Evolutionary conservation across 2,329 filamentous ascomycete genomes (phyloP).

Genomic region (Xenoacremonium recifei): DNA sequence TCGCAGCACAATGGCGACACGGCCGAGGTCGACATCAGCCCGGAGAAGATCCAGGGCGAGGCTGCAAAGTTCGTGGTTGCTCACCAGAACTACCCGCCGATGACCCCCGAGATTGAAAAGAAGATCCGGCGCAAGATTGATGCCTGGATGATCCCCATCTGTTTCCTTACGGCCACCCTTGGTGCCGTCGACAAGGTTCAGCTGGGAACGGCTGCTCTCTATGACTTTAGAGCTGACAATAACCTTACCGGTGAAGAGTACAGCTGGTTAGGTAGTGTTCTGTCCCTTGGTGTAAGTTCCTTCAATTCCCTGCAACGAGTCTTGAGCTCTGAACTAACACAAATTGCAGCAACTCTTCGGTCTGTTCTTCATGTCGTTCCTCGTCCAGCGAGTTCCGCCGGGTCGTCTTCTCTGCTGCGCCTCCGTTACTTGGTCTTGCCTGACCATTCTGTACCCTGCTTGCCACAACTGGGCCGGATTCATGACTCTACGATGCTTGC

Average conservation of each 20-base stretch:
- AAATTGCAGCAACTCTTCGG: neutral
- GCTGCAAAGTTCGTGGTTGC: constrained; percentile 10
- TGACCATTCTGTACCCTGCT: constrained; percentile 12
- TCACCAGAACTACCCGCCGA: constrained; percentile 8
- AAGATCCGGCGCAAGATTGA: constrained; percentile 17
- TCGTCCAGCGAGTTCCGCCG: constrained; percentile 14
- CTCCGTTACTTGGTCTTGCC: constrained; percentile 8
- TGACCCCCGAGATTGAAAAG: constrained; percentile 17
- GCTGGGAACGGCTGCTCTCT: constrained; percentile 25
- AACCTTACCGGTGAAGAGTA: constrained; percentile 15
- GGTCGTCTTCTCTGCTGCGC: constrained; percentile 12
- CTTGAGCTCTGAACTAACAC: too few species aligned
- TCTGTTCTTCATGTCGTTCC: constrained; percentile 4
- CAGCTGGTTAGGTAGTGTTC: constrained; percentile 18
- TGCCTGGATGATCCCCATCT: constrained; percentile 14
- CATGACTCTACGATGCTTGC: constrained; percentile 14
- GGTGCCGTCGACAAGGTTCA: constrained; percentile 29
- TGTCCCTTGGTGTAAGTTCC: constrained; percentile 15
- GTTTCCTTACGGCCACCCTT: constrained; percentile 3
- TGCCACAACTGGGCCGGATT: constrained; percentile 14
- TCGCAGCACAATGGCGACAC: constrained; percentile 5
- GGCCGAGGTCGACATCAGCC: constrained; percentile 1
- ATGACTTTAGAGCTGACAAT: constrained; percentile 19
- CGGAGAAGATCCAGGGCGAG: constrained; percentile 3
- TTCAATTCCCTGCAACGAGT: neutral